These are phyloP conservation scores for Cladophialophora chaetospira DNA, from an alignment of 2,329 filamentous ascomycete genomes.

Conservation along the genomic window DNA sequence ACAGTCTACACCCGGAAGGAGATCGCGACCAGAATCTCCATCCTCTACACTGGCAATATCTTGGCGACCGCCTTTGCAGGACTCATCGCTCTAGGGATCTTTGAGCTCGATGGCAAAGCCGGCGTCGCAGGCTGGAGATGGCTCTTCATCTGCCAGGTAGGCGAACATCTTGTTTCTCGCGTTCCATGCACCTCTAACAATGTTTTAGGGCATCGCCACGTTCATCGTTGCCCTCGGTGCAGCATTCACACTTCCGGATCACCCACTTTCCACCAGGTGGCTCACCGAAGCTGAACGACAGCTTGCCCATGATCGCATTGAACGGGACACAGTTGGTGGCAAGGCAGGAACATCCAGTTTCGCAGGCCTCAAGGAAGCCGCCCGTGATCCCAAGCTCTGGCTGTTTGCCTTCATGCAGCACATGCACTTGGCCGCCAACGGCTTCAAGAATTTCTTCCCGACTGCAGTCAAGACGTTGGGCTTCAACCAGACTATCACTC, in stretches of 20 bases:
- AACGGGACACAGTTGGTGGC: conserved; percentile 11
- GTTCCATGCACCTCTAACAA: background rate
- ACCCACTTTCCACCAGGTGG: conserved; percentile 43
- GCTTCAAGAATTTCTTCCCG: conserved; percentile 50
- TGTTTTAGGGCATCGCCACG: conserved; percentile 45
- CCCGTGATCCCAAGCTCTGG: conserved; percentile 41
- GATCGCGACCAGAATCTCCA: conserved; percentile 55
- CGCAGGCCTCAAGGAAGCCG: conserved; percentile 26
- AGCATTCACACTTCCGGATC: conserved; percentile 45
- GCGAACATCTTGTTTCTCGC: background rate
- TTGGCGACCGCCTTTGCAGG: conserved; percentile 64
- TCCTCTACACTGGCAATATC: conserved; percentile 62
- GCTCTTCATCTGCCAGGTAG: conserved; percentile 37
- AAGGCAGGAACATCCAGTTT: background rate
- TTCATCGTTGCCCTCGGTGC: conserved; percentile 45
- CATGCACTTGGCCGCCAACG: conserved; percentile 46
- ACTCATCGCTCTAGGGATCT: conserved; percentile 59
- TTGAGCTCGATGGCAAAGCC: conserved; percentile 50
- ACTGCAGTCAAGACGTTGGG: conserved; percentile 52
- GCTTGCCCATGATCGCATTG: conserved; percentile 44
- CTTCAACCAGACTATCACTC: conserved; percentile 51
- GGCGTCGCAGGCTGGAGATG: conserved; percentile 50
- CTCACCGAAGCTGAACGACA: conserved; percentile 39
- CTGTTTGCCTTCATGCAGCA: conserved; percentile 51
- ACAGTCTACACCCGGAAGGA: conserved; percentile 47